Percentiles rank a stretch among this genome's conserved stretches.
These are phyloP conservation scores for Sporisorium reilianum DNA, from an alignment of 1,284 basidiomycete species.

Conservation along the genomic window DNA sequence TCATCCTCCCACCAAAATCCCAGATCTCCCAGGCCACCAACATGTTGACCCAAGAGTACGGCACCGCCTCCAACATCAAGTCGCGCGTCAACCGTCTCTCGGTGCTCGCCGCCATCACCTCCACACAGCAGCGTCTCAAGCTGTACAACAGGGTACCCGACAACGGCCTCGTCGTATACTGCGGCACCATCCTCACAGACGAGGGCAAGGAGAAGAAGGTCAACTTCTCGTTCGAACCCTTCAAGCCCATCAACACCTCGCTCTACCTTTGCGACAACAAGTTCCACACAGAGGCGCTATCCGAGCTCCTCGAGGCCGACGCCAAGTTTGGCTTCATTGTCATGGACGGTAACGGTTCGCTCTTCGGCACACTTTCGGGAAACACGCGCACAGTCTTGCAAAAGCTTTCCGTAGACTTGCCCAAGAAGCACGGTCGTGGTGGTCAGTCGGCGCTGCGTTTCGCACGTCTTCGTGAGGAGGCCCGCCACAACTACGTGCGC, in stretches of 20 bases:
- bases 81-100: conserved; percentile 98
- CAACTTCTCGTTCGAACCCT: conserved; percentile 89
- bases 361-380: conserved; percentile 94
- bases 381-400: conserved; percentile 97
- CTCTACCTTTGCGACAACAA: conserved; percentile 99
- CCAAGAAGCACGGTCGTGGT: conserved; percentile 99
- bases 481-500: conserved; percentile 98
- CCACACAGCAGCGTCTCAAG: conserved; percentile 98
- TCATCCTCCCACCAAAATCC: conserved; percentile 94
- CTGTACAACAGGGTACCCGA: conserved; percentile 90
- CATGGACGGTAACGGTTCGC: conserved; percentile 97
- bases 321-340: conserved; percentile 99
- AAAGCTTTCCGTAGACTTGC: conserved; percentile 98
- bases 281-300: conserved; percentile 97
- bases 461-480: conserved; percentile 98
- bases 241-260: conserved; percentile 90
- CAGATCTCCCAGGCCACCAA: conserved; percentile 93
- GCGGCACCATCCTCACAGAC: conserved; percentile 94
- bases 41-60: conserved; percentile 99
- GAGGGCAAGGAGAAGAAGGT: conserved; percentile 95
- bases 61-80: conserved; percentile 89
- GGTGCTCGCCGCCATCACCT: conserved; percentile 96
- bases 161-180: conserved; percentile 92
- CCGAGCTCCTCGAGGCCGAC: conserved; percentile 96
- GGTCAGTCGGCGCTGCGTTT: conserved; percentile 99